Conservation (phyloP, 306 rosid genomes). For the Corylus heterophylla region DNA sequence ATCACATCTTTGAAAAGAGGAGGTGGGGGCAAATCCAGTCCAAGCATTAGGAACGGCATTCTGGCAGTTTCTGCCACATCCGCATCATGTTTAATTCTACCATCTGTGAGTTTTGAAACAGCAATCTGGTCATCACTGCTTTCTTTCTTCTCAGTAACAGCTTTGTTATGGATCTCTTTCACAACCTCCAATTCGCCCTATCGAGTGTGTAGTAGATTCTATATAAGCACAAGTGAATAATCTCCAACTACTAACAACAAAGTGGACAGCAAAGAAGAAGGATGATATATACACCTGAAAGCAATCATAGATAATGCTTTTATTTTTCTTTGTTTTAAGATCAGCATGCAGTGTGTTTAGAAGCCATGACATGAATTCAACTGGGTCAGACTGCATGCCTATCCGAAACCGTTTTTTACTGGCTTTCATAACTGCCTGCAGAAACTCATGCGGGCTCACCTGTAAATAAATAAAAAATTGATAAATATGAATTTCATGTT, state of each 20-base stretch:
- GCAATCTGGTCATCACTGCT: constrained; percentile 42
- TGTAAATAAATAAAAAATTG: constrained; percentile 31
- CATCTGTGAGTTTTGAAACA: constrained; percentile 41
- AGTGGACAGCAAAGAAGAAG: constrained; percentile 19
- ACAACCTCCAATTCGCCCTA: constrained; percentile 98
- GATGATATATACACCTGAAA: constrained; percentile 64
- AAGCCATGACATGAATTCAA: constrained; percentile 96
- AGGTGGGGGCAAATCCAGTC: constrained; percentile 96
- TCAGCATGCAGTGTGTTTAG: constrained; percentile 87
- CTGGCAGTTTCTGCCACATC: constrained; percentile 57
- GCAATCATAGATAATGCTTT: constrained; percentile 81
- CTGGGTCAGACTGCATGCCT: constrained; percentile 92
- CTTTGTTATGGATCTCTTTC: constrained; percentile 73
- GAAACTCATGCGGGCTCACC: constrained; percentile 97
- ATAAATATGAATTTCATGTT: constrained; percentile 22
- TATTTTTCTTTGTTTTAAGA: constrained; percentile 76
- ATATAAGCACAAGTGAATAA: constrained; percentile 12
- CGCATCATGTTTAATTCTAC: constrained; percentile 45
- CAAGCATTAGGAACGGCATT: constrained; percentile 96
- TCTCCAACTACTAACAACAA: constrained; percentile 22
- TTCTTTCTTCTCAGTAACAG: constrained; percentile 59
- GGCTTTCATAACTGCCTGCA: constrained; percentile 98
- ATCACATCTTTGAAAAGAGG: constrained; percentile 96
- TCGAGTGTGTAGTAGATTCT: constrained; percentile 17
- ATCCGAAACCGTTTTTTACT: constrained; percentile 88